These are phyloP conservation scores for Camptophora hylomeconis DNA, from an alignment of 2,329 filamentous ascomycete species.

Conservation along the genomic window DNA sequence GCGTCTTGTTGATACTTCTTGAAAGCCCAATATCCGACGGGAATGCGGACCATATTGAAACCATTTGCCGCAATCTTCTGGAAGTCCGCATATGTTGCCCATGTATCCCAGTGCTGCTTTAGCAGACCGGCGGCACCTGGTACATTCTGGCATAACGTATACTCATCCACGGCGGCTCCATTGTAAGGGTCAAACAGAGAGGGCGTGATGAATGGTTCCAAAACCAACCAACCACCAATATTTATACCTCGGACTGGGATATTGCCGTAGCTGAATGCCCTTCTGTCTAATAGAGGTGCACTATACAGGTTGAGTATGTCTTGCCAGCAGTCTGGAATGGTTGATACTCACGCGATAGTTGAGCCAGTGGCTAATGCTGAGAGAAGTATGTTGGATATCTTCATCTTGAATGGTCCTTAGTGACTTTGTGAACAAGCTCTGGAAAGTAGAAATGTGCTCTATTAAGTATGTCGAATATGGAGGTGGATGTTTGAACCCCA, in stretches of 20 bases:
- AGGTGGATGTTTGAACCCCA: no score
- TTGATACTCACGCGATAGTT: constrained; percentile 9
- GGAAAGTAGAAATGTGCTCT: no score
- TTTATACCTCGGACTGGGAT: constrained; percentile 41
- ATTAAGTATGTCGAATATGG: no score
- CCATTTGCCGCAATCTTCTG: constrained; percentile 40
- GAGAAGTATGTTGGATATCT: constrained; percentile 8
- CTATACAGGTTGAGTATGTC: constrained; percentile 4
- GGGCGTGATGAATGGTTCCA: constrained; percentile 53
- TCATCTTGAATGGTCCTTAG: constrained; percentile 2
- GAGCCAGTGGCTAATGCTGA: constrained; percentile 8
- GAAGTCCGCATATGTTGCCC: constrained; percentile 44
- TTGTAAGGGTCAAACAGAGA: constrained; percentile 41
- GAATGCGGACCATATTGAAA: constrained; percentile 52
- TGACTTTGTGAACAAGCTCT: no score
- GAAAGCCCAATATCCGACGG: constrained; percentile 54
- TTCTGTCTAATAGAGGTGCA: constrained; percentile 10
- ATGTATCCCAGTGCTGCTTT: constrained; percentile 45
- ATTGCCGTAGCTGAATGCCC: no score
- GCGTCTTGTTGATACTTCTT: constrained; percentile 41
- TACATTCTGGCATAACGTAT: constrained; percentile 38
- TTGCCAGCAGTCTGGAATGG: not conserved
- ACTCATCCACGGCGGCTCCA: constrained; percentile 44
- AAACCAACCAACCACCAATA: constrained; percentile 51
- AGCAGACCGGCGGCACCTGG: constrained; percentile 36